These are phyloP conservation scores for Lagenaria siceraria DNA, from an alignment of 306 rosid species.

Conservation along the genomic window DNA sequence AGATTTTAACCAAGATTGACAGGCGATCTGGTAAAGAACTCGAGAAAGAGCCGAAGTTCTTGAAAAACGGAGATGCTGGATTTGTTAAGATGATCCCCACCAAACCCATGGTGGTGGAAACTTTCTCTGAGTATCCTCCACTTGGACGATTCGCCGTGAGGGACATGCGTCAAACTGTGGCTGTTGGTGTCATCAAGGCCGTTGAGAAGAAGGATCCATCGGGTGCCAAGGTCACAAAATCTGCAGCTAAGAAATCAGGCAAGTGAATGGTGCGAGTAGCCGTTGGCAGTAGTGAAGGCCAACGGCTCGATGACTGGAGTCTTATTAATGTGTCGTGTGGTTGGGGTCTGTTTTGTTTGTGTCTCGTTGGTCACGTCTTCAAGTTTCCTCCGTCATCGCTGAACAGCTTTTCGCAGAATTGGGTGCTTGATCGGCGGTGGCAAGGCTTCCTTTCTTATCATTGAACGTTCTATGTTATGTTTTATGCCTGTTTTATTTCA, in stretches of 20 bases:
- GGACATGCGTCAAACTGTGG: constrained; percentile 93
- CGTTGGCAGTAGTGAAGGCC: not conserved
- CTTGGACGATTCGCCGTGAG: constrained; percentile 89
- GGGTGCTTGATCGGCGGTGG: constrained; percentile 69
- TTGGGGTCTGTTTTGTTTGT: not conserved
- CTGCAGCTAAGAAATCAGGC: constrained; percentile 58
- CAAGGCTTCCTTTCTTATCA: not conserved
- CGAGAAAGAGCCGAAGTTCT: constrained; percentile 81
- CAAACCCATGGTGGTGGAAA: constrained; percentile 89
- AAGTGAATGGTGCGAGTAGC: constrained; percentile 43
- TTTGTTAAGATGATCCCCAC: constrained; percentile 78
- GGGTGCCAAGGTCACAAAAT: constrained; percentile 64
- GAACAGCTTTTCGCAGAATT: constrained; percentile 32
- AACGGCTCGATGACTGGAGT: constrained; percentile 4
- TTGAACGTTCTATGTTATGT: not conserved
- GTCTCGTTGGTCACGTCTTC: not conserved
- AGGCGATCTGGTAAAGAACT: constrained; percentile 84
- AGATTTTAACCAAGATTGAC: constrained; percentile 75
- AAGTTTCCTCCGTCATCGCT: constrained; percentile 25
- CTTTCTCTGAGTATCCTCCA: constrained; percentile 74
- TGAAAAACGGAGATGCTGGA: constrained; percentile 90
- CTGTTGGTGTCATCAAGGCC: constrained; percentile 80
- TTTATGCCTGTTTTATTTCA: not conserved
- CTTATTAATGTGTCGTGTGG: not conserved
- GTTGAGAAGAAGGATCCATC: constrained; percentile 82